These are phyloP conservation scores for Stemphylium vesicarium DNA, from an alignment of 2,329 filamentous ascomycete species.

Conservation along the genomic window DNA sequence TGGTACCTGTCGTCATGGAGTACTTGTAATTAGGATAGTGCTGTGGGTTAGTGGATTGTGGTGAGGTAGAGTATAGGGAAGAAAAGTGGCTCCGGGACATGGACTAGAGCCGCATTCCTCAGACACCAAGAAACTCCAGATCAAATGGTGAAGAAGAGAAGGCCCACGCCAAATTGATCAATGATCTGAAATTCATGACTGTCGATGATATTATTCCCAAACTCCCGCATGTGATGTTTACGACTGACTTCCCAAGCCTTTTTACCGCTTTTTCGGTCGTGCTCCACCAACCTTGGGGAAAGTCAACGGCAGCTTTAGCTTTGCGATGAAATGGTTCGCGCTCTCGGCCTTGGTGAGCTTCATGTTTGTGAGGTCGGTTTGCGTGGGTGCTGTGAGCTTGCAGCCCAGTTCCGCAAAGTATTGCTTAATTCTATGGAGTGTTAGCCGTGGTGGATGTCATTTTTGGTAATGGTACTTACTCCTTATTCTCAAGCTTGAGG, in stretches of 20 bases:
- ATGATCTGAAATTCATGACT: too few species aligned
- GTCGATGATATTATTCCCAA: too few species aligned
- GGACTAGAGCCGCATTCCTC: too few species aligned
- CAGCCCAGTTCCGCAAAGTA: conserved; percentile 82
- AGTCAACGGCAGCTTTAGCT: conserved; percentile 76
- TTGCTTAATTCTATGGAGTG: conserved; percentile 59
- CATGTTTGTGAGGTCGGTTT: conserved; percentile 57
- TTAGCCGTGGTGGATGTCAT: conserved; percentile 11
- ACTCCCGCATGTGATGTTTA: too few species aligned
- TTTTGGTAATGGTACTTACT: conserved; percentile 46
- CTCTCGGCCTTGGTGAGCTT: conserved; percentile 67
- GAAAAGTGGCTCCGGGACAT: too few species aligned
- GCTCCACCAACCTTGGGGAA: conserved; percentile 70
- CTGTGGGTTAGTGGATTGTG: background rate
- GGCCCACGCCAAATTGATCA: too few species aligned
- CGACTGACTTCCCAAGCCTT: background rate
- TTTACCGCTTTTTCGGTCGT: conserved; percentile 21
- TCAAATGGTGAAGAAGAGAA: too few species aligned
- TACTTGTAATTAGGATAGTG: background rate
- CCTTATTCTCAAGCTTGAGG: conserved; percentile 72
- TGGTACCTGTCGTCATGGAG: too few species aligned
- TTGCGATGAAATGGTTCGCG: conserved; percentile 68
- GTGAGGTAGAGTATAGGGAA: background rate
- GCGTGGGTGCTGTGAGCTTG: conserved; percentile 58
- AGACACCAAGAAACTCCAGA: too few species aligned